A percentile compares a stretch with the other conserved stretches of the same genome.
These are phyloP conservation scores for Triglochin maritima DNA, from an alignment of 106 monocot genomes.

Conservation along the genomic window DNA sequence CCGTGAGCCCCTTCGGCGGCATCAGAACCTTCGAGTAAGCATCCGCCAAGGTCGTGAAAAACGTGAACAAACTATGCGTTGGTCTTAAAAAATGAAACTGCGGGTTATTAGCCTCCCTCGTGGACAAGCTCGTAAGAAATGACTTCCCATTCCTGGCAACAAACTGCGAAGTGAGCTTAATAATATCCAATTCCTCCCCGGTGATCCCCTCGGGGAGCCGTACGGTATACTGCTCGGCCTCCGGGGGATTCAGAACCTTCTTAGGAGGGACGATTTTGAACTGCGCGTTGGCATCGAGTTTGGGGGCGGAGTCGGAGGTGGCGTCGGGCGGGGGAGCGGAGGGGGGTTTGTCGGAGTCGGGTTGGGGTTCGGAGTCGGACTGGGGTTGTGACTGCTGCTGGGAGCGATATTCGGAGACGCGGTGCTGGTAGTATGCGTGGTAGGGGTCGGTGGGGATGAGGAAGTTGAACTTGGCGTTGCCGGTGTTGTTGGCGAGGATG, in stretches of 20 bases:
- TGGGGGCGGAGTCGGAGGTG: slow-evolving; percentile 7
- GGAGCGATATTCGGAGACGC: slow-evolving; percentile 46
- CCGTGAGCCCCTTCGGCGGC: slow-evolving; percentile 56
- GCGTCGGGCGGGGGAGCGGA: neutral
- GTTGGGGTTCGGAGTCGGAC: neutral
- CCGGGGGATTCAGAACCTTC: slow-evolving; percentile 72
- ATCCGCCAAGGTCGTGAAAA: slow-evolving; percentile 84
- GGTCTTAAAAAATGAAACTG: slow-evolving; percentile 91
- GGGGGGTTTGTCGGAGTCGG: neutral
- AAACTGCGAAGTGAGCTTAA: slow-evolving; percentile 94
- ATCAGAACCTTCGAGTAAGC: slow-evolving; percentile 91
- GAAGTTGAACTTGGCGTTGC: slow-evolving; percentile 89
- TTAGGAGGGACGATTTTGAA: slow-evolving; percentile 34
- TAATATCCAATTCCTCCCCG: slow-evolving; percentile 90
- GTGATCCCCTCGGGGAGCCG: slow-evolving; percentile 87
- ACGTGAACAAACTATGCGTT: slow-evolving; percentile 94
- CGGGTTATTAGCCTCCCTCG: slow-evolving; percentile 55
- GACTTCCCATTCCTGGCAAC: slow-evolving; percentile 79
- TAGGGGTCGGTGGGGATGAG: slow-evolving; percentile 71
- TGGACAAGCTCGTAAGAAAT: slow-evolving; percentile 53
- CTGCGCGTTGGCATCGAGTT: slow-evolving; percentile 33
- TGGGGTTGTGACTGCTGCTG: slow-evolving; percentile 20
- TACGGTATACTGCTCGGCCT: slow-evolving; percentile 80
- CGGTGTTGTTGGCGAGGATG: slow-evolving; percentile 62
- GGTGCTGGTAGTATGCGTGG: slow-evolving; percentile 91